Evolutionary conservation across 2,329 filamentous ascomycete species (phyloP).

Genomic region (Fusarium transvaalense): DNA sequence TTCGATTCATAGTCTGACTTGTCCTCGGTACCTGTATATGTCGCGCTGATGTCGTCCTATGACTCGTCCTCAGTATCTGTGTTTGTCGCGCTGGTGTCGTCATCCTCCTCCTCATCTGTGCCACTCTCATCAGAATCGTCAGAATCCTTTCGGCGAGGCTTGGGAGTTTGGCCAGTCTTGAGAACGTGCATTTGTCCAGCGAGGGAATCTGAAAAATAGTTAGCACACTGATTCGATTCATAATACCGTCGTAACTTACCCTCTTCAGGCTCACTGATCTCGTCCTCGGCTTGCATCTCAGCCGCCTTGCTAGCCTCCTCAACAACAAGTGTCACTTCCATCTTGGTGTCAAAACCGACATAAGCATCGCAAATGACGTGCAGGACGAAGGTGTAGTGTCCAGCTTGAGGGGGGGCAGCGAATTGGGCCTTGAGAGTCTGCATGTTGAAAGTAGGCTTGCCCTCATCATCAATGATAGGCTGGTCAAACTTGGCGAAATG

Average conservation of each 20-base stretch:
- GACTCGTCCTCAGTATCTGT: constrained; percentile 74
- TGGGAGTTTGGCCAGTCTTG: constrained; percentile 75
- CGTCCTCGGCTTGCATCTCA: constrained; percentile 85
- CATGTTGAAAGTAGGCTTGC: constrained; percentile 91
- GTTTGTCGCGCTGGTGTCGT: constrained; percentile 77
- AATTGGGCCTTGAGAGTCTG: constrained; percentile 98
- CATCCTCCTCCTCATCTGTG: constrained; percentile 75
- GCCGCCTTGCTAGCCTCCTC: constrained; percentile 90
- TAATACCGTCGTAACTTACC: constrained; percentile 68
- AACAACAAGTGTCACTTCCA: constrained; percentile 89
- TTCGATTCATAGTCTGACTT: background rate
- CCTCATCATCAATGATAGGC: constrained; percentile 82
- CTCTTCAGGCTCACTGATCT: constrained; percentile 98
- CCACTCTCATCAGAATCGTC: constrained; percentile 83
- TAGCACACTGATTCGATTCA: constrained; percentile 32
- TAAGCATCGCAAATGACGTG: constrained; percentile 96
- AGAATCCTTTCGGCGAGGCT: constrained; percentile 67
- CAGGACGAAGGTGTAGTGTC: constrained; percentile 95
- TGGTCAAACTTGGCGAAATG: constrained; percentile 95
- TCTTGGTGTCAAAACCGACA: constrained; percentile 91
- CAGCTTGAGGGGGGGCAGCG: constrained; percentile 90
- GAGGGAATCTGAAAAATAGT: constrained; percentile 75
- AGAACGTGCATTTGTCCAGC: constrained; percentile 91
- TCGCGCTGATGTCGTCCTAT: constrained; percentile 47
- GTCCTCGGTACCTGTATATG: constrained; percentile 72